Conservation (phyloP, 345 rosid species). For the Nasturtium officinale region DNA sequence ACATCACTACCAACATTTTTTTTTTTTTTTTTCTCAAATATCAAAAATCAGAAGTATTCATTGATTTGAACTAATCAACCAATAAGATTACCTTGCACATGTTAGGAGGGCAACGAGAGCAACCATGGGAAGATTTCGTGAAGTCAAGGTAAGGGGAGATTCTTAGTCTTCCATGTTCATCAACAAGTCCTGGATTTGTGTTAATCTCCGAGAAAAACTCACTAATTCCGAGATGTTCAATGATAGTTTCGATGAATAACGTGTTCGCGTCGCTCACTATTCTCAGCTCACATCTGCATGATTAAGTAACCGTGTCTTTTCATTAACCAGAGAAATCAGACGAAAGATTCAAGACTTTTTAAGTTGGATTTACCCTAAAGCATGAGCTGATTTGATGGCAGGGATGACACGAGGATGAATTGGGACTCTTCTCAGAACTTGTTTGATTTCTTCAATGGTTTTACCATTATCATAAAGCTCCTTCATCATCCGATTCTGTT, state of each 20-base stretch:
- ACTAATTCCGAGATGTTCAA: constrained; percentile 62
- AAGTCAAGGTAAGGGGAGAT: constrained; percentile 70
- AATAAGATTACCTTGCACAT: constrained; percentile 81
- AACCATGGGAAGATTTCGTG: constrained; percentile 60
- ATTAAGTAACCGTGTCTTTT: constrained; percentile 8
- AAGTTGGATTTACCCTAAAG: constrained; percentile 56
- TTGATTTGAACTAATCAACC: not conserved
- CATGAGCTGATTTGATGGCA: constrained; percentile 76
- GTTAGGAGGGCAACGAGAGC: constrained; percentile 79
- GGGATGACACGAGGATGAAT: constrained; percentile 69
- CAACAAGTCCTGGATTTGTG: constrained; percentile 67
- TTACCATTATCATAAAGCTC: constrained; percentile 65
- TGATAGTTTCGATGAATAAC: constrained; percentile 74
- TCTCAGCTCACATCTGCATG: constrained; percentile 73
- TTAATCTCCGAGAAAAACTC: constrained; percentile 76
- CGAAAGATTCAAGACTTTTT: not conserved
- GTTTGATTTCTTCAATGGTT: constrained; percentile 61
- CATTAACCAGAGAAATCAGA: not conserved
- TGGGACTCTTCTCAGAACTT: constrained; percentile 55
- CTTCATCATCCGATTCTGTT: constrained; percentile 78
- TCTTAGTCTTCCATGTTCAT: constrained; percentile 59
- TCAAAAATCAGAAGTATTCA: not conserved
- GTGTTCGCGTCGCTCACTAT: constrained; percentile 78
- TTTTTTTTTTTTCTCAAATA: not conserved
- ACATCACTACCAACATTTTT: not conserved